phyloP scores from a whole-genome alignment of 2,329 filamentous ascomycete genomes.

The Cladosporium sp. region DNA sequence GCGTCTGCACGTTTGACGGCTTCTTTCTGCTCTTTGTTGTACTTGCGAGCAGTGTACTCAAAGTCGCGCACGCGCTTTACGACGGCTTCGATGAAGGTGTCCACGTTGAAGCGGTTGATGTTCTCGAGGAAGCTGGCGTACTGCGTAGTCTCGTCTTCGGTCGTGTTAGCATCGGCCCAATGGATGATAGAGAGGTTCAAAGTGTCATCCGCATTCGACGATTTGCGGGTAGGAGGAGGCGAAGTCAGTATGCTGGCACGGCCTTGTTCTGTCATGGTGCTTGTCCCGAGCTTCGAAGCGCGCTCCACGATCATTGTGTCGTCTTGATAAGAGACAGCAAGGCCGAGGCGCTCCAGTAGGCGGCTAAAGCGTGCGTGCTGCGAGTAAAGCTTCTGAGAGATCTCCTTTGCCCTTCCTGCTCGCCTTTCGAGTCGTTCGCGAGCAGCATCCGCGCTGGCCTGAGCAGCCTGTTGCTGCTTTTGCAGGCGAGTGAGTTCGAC shows the following conservation, averaged over 20 bases:
- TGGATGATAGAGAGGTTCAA: conserved; percentile 67
- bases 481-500: conserved; percentile 67
- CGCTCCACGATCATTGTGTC: conserved; percentile 69
- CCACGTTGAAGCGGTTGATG: conserved; percentile 74
- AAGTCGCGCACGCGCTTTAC: conserved; percentile 89
- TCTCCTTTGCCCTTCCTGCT: conserved; percentile 68
- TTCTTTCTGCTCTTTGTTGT: conserved; percentile 78
- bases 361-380: conserved; percentile 80
- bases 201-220: conserved; percentile 40
- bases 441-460: conserved; percentile 44
- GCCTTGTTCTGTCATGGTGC: conserved; percentile 39
- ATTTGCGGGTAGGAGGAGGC: conserved; percentile 52
- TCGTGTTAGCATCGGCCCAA: conserved; percentile 70
- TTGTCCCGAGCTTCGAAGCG: conserved; percentile 51
- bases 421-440: conserved; percentile 62
- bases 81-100: conserved; percentile 77
- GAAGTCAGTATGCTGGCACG: conserved; percentile 53
- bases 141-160: conserved; percentile 63
- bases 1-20: conserved; percentile 30
- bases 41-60: conserved; percentile 87
- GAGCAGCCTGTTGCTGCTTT: conserved; percentile 56
- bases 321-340: conserved; percentile 70
- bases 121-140: conserved; percentile 71
- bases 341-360: conserved; percentile 81
- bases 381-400: conserved; percentile 75